Base-by-base conservation (phyloP, 2,329 filamentous ascomycete genomes). In the Orbilia quercus region DNA sequence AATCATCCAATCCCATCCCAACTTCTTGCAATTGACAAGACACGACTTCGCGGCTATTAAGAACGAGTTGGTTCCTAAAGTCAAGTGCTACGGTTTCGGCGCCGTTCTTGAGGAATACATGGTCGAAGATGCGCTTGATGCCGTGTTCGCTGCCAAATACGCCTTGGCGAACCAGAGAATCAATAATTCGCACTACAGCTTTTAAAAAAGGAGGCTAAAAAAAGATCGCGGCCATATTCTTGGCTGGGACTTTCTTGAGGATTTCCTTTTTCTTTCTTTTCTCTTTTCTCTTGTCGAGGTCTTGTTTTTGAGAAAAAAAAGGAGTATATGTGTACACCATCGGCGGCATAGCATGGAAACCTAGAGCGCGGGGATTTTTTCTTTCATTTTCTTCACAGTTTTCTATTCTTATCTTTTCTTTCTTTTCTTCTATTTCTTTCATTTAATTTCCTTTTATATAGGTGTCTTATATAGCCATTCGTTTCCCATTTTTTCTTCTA, bases 51-150 rank as follows among this genome's bases (percentile, higher is more conserved):
- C 85, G 77, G 85, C 83, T 75, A 84, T 97, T 76, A 88, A 90
- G 55, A 88, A 89, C 55, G 90, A 92, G 67, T 84, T 98, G 65
- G 84, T 87, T 77, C 85, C 85, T 65, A 97, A 96, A 82, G 88
- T 96, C 69, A 87, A 92, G 75, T 98, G 95, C 80, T 97, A 97
- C 81, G 95, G 95, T 14, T 88, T 89, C 74, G 87, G 87, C 25
- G 87, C 87, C 16, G 87, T 89, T 2, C 84, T 88, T 82, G 87
- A 88, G 76, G 86, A 88, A 76, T 88, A 88, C 77, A 90, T 92
- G 81, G 86, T 92, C 38, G 83, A 86, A 54, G 93, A 96, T 82
- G 91, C 91, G 20, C 81, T 96, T 63, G 89, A 89, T 78, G 89
- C 85, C 38, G 84, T 92, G 22, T 83, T 92, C 75, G 88, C 86